A percentile compares a stretch with the other conserved stretches of the same genome.
Evolutionary conservation across 1,284 basidiomycete species (phyloP).

Genomic region (Entoloma clypeatum): DNA sequence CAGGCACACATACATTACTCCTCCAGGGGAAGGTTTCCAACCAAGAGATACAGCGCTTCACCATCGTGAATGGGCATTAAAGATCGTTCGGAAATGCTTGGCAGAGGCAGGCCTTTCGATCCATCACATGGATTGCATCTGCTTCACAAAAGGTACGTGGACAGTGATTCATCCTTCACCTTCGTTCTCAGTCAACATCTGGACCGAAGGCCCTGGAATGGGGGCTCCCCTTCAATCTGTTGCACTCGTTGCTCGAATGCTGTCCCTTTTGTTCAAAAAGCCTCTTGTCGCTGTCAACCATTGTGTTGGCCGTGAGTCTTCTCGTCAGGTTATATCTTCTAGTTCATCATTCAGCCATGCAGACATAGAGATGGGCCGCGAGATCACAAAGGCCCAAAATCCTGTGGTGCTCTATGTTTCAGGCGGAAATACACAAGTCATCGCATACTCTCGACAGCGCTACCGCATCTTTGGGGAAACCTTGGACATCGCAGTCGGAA

Average conservation of each 20-base stretch:
- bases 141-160: constrained; percentile 87
- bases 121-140: constrained; percentile 88
- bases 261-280: constrained; percentile 85
- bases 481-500: constrained; percentile 97
- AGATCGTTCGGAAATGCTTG: constrained; percentile 82
- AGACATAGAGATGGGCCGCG: constrained; percentile 99
- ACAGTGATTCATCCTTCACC: background rate
- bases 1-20: constrained; percentile 97
- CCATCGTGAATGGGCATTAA: constrained; percentile 90
- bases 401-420: constrained; percentile 99
- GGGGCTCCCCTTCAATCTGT: constrained; percentile 96
- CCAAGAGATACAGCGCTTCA: constrained; percentile 94
- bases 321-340: background rate
- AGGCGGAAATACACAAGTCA: constrained; percentile 98
- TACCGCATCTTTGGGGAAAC: constrained; percentile 99
- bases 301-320: constrained; percentile 88
- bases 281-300: constrained; percentile 98
- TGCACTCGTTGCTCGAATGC: constrained; percentile 90
- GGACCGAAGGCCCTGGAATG: constrained; percentile 86
- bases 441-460: constrained; percentile 95
- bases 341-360: constrained; percentile 4
- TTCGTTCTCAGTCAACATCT: constrained; percentile 1
- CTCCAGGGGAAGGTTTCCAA: constrained; percentile 95
- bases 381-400: constrained; percentile 92
- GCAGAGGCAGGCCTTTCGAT: constrained; percentile 68